Evolutionary conservation across 2,329 filamentous ascomycete genomes (phyloP).

Genomic region (Macrophomina tecta): DNA sequence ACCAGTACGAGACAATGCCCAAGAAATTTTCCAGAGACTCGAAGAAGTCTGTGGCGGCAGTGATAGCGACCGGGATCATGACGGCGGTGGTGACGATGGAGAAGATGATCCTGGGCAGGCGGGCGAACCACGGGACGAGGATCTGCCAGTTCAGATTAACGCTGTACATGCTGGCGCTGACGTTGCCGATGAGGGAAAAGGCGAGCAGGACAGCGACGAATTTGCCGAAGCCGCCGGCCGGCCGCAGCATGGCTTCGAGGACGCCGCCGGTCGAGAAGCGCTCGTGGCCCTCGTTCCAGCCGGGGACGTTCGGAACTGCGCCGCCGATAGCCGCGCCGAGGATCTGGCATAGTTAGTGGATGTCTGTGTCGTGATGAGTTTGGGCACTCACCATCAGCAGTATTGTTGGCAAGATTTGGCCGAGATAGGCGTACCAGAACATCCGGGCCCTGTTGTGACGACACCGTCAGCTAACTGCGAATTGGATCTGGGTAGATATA

Average conservation of each 20-base stretch:
- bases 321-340: conserved; percentile 70
- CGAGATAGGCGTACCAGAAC: conserved; percentile 63
- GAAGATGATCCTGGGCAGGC: conserved; percentile 6
- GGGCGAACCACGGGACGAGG: conserved; percentile 45
- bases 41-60: conserved; percentile 64
- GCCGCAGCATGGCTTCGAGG: conserved; percentile 64
- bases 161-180: conserved; percentile 65
- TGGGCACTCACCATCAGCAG: conserved; percentile 59
- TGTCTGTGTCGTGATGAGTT: neutral
- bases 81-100: conserved; percentile 63
- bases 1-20: conserved; percentile 45
- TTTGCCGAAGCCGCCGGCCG: conserved; percentile 65
- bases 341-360: neutral
- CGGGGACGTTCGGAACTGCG: conserved; percentile 60
- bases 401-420: conserved; percentile 61
- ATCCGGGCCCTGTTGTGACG: conserved; percentile 43
- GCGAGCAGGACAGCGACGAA: conserved; percentile 66
- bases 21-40: conserved; percentile 55
- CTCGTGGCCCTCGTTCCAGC: conserved; percentile 52
- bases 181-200: conserved; percentile 61
- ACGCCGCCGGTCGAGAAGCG: conserved; percentile 63
- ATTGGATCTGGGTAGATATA: conserved; percentile 28
- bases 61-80: conserved; percentile 64
- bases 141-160: conserved; percentile 71
- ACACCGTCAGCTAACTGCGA: neutral